phyloP scores from a whole-genome alignment of 108 stramenopile species.

The Epipyxis sp. region DNA sequence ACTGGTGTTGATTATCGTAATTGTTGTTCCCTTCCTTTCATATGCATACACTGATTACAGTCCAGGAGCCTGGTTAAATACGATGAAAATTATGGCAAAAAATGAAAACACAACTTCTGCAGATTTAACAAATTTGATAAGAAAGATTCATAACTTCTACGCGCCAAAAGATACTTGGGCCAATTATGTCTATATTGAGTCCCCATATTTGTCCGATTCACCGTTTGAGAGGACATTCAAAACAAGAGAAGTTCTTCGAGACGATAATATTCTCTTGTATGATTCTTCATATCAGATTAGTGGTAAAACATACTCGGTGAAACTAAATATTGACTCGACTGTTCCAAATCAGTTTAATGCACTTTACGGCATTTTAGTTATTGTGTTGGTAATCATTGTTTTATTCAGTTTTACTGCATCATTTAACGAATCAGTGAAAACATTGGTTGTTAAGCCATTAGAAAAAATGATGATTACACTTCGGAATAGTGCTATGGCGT shows the following conservation, averaged over 20 bases:
- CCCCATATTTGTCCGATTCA: neutral
- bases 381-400: slow-evolving; percentile 13
- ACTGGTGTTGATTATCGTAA: slow-evolving; percentile 8
- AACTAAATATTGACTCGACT: neutral
- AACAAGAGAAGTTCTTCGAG: neutral
- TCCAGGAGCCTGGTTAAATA: slow-evolving; percentile 17
- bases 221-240: neutral
- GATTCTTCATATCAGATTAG: neutral
- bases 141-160: slow-evolving; percentile 18
- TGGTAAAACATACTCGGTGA: neutral
- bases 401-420: neutral
- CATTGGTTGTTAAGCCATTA: slow-evolving; percentile 22
- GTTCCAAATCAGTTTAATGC: neutral
- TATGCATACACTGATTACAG: slow-evolving; percentile 10
- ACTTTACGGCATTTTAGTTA: slow-evolving; percentile 6
- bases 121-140: neutral
- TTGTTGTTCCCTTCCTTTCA: slow-evolving; percentile 24
- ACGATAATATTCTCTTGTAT: slow-evolving; percentile 11
- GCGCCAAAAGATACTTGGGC: neutral
- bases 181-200: neutral
- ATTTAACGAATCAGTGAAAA: neutral
- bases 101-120: neutral
- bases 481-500: slow-evolving; percentile 13
- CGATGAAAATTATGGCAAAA: slow-evolving; percentile 12
- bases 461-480: slow-evolving; percentile 32